These are phyloP conservation scores for Yarrowia divulgata DNA, from an alignment of 805 yeast species.

Conservation along the genomic window DNA sequence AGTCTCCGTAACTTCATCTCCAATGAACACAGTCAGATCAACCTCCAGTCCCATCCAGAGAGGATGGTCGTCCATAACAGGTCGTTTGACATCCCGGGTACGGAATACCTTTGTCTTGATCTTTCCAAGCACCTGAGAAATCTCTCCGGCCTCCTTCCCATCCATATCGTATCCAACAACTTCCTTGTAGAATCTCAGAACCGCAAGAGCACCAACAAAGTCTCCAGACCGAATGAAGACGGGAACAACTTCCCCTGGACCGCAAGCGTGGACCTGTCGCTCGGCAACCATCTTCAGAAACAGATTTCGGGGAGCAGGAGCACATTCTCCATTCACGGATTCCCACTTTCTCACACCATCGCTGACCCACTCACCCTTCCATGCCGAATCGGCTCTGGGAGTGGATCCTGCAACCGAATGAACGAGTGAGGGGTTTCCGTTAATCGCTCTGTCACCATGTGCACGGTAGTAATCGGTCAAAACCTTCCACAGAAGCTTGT, in stretches of 20 bases:
- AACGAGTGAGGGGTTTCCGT: neutral
- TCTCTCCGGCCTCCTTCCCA: slow-evolving; percentile 6
- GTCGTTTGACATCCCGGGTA: neutral
- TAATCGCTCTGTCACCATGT: neutral
- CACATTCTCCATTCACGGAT: slow-evolving; percentile 1
- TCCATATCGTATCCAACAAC: slow-evolving; percentile 16
- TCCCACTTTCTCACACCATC: slow-evolving; percentile 4
- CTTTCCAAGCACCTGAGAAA: neutral
- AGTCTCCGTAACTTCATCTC: neutral
- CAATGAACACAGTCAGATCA: neutral
- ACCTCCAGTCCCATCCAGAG: slow-evolving; percentile 33
- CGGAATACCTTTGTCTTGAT: neutral
- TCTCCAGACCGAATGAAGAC: slow-evolving; percentile 24
- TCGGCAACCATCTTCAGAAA: slow-evolving; percentile 32
- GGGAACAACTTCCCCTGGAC: neutral
- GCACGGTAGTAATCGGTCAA: slow-evolving; percentile 19
- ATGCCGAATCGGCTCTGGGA: slow-evolving; percentile 2
- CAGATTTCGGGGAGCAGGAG: slow-evolving; percentile 33
- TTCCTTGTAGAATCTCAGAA: slow-evolving; percentile 34
- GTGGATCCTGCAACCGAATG: slow-evolving; percentile 17
- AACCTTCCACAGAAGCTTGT: slow-evolving; percentile 12
- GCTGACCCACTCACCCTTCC: slow-evolving; percentile 11
- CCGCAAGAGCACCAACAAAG: slow-evolving; percentile 25
- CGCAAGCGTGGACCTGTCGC: slow-evolving; percentile 1
- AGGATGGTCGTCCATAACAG: slow-evolving; percentile 30